A percentile compares a stretch with the other conserved stretches of the same genome.
Conservation (phyloP, 164 flowering plant genomes). For the Sextonia rubra region DNA sequence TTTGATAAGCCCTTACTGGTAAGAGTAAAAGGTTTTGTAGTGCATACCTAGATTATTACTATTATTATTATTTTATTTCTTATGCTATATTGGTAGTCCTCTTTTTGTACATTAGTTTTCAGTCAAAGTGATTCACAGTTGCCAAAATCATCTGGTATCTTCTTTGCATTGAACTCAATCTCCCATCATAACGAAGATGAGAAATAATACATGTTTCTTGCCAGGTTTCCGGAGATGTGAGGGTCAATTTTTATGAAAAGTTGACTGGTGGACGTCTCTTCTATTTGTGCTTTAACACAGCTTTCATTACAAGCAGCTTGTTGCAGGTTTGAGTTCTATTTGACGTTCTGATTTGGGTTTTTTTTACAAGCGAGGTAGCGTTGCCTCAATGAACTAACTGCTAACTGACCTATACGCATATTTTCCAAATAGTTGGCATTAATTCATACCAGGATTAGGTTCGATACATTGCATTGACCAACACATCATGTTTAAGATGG, state of each 20-base stretch:
- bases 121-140: too few species aligned
- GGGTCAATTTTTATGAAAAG: constrained; percentile 67
- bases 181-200: too few species aligned
- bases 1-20: constrained; percentile 62
- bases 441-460: too few species aligned
- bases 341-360: neutral
- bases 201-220: neutral
- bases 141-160: too few species aligned
- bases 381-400: neutral
- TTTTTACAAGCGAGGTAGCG: neutral
- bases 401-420: neutral
- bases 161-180: too few species aligned
- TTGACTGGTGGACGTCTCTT: constrained; percentile 78
- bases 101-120: too few species aligned
- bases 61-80: neutral
- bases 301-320: constrained; percentile 63
- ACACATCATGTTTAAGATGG: too few species aligned
- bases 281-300: constrained; percentile 75
- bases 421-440: too few species aligned
- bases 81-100: neutral
- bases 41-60: neutral
- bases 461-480: too few species aligned
- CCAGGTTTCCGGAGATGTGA: constrained; percentile 75
- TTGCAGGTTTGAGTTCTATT: constrained; percentile 48
- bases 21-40: constrained; percentile 11